phyloP scores from a whole-genome alignment of 345 rosid species.

The Anacardium occidentale region DNA sequence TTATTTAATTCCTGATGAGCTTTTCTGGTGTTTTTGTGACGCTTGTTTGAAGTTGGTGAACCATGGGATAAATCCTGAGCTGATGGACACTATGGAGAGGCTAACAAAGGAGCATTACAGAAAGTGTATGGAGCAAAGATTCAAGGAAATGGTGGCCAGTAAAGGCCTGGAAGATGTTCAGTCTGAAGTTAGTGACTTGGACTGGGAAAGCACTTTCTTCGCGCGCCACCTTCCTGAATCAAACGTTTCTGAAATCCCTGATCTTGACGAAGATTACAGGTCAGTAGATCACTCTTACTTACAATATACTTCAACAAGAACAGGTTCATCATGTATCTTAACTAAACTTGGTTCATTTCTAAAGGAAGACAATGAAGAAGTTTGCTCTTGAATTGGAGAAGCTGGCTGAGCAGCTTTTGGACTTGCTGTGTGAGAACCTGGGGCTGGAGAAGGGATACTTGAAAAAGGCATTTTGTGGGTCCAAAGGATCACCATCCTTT shows the following conservation, averaged over 20 bases:
- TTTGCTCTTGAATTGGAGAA: slow-evolving; percentile 52
- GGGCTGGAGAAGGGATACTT: slow-evolving; percentile 77
- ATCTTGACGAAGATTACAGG: slow-evolving; percentile 57
- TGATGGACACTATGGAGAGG: slow-evolving; percentile 71
- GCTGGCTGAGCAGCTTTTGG: slow-evolving; percentile 65
- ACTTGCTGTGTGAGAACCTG: slow-evolving; percentile 70
- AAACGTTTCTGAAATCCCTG: slow-evolving; percentile 55
- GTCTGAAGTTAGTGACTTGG: slow-evolving; percentile 54
- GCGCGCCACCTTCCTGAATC: slow-evolving; percentile 63
- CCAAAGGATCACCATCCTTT: slow-evolving; percentile 62
- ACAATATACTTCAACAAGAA: background rate
- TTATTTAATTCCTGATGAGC: background rate
- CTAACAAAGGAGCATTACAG: slow-evolving; percentile 66
- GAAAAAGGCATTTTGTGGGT: slow-evolving; percentile 65
- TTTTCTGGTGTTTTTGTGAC: background rate
- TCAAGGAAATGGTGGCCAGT: slow-evolving; percentile 60
- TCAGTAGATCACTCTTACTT: background rate
- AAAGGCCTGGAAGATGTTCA: slow-evolving; percentile 56
- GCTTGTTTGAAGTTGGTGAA: slow-evolving; percentile 46
- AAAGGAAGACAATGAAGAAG: slow-evolving; percentile 60
- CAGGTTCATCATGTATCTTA: background rate
- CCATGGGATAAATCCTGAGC: slow-evolving; percentile 64
- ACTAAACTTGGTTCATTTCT: background rate
- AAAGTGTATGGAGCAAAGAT: slow-evolving; percentile 60
- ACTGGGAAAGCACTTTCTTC: slow-evolving; percentile 86